Evolutionary conservation across 2,329 filamentous ascomycete species (phyloP).

Genomic region (Lecanoromycetidae sp.): DNA sequence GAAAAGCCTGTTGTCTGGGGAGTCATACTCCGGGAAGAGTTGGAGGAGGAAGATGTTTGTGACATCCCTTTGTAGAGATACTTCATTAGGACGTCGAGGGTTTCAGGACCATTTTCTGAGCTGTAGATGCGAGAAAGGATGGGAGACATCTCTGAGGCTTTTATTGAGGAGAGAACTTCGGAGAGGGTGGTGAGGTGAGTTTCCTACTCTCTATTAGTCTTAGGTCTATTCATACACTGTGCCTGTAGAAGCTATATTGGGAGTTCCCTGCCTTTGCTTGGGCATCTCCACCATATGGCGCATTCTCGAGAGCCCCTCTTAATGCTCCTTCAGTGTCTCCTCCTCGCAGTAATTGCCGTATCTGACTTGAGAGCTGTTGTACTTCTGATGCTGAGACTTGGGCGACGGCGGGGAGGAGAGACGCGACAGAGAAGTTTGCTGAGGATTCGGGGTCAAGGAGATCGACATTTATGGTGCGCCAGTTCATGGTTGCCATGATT

Average conservation of each 20-base stretch:
- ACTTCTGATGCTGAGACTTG: slow-evolving; percentile 67
- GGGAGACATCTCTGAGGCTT: slow-evolving; percentile 87
- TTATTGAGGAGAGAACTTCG: slow-evolving; percentile 91
- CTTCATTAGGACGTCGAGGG: slow-evolving; percentile 91
- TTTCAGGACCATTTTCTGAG: slow-evolving; percentile 67
- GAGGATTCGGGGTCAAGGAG: slow-evolving; percentile 52
- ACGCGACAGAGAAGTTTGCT: slow-evolving; percentile 79
- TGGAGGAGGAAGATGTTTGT: slow-evolving; percentile 23
- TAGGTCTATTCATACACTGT: neutral
- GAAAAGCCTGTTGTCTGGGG: slow-evolving; percentile 77
- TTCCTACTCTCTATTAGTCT: slow-evolving; percentile 42
- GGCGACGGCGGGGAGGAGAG: slow-evolving; percentile 64
- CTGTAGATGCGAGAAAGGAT: slow-evolving; percentile 71
- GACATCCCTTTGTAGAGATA: slow-evolving; percentile 96
- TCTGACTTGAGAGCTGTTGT: slow-evolving; percentile 63
- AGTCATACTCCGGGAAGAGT: slow-evolving; percentile 34
- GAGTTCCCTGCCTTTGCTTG: slow-evolving; percentile 36
- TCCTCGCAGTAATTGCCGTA: slow-evolving; percentile 74
- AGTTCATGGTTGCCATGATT: slow-evolving; percentile 17
- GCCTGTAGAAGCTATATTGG: neutral
- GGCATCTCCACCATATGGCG: slow-evolving; percentile 54
- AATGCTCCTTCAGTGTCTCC: slow-evolving; percentile 82
- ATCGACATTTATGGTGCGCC: slow-evolving; percentile 25
- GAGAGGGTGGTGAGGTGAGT: slow-evolving; percentile 76
- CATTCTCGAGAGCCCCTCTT: slow-evolving; percentile 69